Percentiles rank a stretch among this genome's conserved stretches.
Evolutionary conservation across 352 stramenopile genomes (phyloP).

Genomic region (Phytophthora rubi): DNA sequence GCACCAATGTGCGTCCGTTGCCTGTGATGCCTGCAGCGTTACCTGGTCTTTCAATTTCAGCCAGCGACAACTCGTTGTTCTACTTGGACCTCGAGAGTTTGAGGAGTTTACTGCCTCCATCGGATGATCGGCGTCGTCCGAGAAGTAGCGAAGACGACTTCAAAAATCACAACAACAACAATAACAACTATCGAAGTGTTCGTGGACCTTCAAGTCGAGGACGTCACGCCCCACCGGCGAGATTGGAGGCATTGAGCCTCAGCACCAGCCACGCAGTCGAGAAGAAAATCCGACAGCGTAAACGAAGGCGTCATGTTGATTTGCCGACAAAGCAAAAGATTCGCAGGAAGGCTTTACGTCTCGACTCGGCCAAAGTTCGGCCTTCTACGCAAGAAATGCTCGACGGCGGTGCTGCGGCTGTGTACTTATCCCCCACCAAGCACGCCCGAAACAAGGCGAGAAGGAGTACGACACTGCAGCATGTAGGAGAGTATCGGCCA

Average conservation of each 20-base stretch:
- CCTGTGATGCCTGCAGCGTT: constrained; percentile 16
- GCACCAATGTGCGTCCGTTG: constrained; percentile 45
- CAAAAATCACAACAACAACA: background rate
- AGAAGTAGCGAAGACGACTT: constrained; percentile 31
- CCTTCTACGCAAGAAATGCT: constrained; percentile 30
- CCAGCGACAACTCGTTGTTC: constrained; percentile 51
- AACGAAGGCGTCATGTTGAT: constrained; percentile 16
- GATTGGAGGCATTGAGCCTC: constrained; percentile 55
- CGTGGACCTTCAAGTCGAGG: constrained; percentile 20
- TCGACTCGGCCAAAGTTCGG: constrained; percentile 49
- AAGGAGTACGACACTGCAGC: constrained; percentile 15
- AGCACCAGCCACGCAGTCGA: constrained; percentile 7
- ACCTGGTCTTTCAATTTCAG: constrained; percentile 27
- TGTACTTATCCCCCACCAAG: constrained; percentile 20
- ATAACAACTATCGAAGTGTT: constrained; percentile 4
- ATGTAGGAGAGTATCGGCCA: constrained; percentile 9
- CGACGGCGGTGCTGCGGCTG: constrained; percentile 12
- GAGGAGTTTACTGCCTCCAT: constrained; percentile 57
- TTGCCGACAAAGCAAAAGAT: constrained; percentile 23
- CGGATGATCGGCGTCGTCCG: constrained; percentile 23
- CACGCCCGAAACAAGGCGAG: constrained; percentile 19
- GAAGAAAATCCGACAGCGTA: constrained; percentile 15
- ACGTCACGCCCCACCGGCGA: constrained; percentile 29
- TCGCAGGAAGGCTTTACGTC: constrained; percentile 55
- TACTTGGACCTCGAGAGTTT: constrained; percentile 74